Conservation (phyloP, 1,284 basidiomycete genomes). For the Grifola frondosa region DNA sequence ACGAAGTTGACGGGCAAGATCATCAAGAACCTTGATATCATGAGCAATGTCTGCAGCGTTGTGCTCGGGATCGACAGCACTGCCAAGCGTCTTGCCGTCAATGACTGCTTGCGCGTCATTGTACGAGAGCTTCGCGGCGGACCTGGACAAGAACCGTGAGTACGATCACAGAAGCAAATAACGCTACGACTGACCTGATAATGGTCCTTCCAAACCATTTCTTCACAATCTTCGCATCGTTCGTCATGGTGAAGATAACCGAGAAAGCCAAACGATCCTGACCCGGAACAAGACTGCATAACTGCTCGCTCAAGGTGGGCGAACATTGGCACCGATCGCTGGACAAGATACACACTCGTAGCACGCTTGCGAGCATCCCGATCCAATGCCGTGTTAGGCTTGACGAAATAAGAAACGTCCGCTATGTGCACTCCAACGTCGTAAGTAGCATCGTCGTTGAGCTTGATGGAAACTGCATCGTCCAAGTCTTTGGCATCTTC, state of each 20-base stretch:
- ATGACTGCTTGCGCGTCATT: slow-evolving; percentile 80
- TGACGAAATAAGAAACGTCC: slow-evolving; percentile 96
- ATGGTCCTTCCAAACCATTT: slow-evolving; percentile 94
- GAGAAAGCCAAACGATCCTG: slow-evolving; percentile 91
- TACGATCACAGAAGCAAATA: background rate
- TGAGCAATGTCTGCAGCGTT: slow-evolving; percentile 62
- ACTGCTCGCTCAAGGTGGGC: slow-evolving; percentile 84
- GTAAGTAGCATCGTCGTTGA: slow-evolving; percentile 87
- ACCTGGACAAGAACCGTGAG: slow-evolving; percentile 45
- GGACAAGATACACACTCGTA: slow-evolving; percentile 95
- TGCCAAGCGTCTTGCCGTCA: slow-evolving; percentile 65
- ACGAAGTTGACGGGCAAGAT: slow-evolving; percentile 75
- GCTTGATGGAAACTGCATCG: slow-evolving; percentile 88
- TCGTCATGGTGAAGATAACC: slow-evolving; percentile 82
- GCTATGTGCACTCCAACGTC: slow-evolving; percentile 94
- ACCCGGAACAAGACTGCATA: slow-evolving; percentile 89
- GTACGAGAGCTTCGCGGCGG: slow-evolving; percentile 86
- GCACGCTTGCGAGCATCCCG: slow-evolving; percentile 97
- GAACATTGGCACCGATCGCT: slow-evolving; percentile 97
- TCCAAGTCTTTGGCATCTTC: slow-evolving; percentile 89
- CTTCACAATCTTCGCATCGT: slow-evolving; percentile 79
- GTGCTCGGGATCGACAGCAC: slow-evolving; percentile 58
- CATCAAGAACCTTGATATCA: slow-evolving; percentile 74
- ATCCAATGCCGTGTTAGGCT: slow-evolving; percentile 94
- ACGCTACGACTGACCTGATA: slow-evolving; percentile 63